phyloP scores from a whole-genome alignment of 129 eudicot species.

The Flaveria robusta region DNA sequence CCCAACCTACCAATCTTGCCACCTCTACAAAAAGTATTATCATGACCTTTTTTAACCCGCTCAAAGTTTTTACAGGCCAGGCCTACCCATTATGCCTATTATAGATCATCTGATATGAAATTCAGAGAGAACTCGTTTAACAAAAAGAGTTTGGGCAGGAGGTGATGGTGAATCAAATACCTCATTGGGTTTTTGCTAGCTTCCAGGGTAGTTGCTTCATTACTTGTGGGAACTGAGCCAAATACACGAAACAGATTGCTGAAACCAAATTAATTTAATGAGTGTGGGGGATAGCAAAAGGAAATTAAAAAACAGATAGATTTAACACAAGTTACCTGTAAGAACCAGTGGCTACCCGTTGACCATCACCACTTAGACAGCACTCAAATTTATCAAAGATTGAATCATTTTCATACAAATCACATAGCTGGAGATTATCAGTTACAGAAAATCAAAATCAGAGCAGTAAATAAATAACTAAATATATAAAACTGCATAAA shows the following conservation, averaged over 20 bases:
- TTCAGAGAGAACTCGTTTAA: not conserved
- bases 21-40: conserved; percentile 4
- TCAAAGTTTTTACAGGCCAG: not conserved
- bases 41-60: not conserved
- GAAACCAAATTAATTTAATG: conserved; percentile 31
- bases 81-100: not conserved
- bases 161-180: conserved; percentile 35
- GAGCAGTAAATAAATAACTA: not conserved
- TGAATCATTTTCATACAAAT: conserved; percentile 93
- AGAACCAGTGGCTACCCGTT: conserved; percentile 93
- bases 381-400: conserved; percentile 97
- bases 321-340: conserved; percentile 61
- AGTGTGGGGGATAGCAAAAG: not conserved
- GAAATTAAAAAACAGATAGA: not conserved
- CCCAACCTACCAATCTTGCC: not conserved
- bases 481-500: not conserved
- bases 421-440: conserved; percentile 73
- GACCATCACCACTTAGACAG: conserved; percentile 97
- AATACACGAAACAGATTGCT: conserved; percentile 95
- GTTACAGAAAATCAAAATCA: conserved; percentile 13
- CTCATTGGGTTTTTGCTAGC: conserved; percentile 99
- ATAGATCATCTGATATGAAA: conserved; percentile 1
- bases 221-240: conserved; percentile 69
- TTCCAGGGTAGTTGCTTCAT: conserved; percentile 88
- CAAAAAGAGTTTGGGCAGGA: conserved; percentile 7